phyloP scores from a whole-genome alignment of 2,329 filamentous ascomycete genomes.

The Colletotrichum paranaense region DNA sequence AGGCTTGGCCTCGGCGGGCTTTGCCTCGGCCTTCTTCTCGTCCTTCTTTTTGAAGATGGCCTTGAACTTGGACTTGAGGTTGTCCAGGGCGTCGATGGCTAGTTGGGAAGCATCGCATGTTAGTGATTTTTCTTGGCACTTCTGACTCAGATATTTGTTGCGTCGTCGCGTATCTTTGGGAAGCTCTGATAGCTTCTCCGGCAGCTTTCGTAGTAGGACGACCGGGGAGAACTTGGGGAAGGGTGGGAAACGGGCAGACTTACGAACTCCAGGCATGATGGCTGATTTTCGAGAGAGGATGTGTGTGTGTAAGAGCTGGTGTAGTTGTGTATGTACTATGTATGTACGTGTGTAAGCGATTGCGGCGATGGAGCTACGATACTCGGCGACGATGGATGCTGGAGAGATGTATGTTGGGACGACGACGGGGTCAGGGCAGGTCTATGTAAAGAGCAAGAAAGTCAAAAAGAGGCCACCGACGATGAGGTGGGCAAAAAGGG shows the following conservation, averaged over 20 bases:
- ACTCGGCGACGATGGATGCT: background rate
- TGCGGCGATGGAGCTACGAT: background rate
- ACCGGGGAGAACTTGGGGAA: background rate
- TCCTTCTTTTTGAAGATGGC: constrained; percentile 62
- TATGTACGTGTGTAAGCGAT: background rate
- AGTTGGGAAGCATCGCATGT: constrained; percentile 27
- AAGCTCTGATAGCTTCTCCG: no score
- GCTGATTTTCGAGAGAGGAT: constrained; percentile 35
- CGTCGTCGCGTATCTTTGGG: background rate
- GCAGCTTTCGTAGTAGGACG: background rate
- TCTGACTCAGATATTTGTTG: background rate
- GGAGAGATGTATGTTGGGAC: background rate
- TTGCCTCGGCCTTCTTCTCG: constrained; percentile 49
- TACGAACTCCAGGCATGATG: constrained; percentile 66
- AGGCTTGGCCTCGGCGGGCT: constrained; percentile 38
- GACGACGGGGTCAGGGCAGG: background rate
- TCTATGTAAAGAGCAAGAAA: background rate
- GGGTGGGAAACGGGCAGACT: constrained; percentile 42
- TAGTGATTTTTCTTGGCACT: constrained; percentile 26
- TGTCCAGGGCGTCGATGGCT: constrained; percentile 64
- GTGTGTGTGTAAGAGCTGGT: background rate
- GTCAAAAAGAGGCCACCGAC: background rate
- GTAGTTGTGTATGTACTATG: background rate
- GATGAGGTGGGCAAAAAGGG: background rate
- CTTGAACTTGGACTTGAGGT: constrained; percentile 68